Evolutionary conservation across 129 eudicot species (phyloP).

Genomic region (Helianthus tuberosus): DNA sequence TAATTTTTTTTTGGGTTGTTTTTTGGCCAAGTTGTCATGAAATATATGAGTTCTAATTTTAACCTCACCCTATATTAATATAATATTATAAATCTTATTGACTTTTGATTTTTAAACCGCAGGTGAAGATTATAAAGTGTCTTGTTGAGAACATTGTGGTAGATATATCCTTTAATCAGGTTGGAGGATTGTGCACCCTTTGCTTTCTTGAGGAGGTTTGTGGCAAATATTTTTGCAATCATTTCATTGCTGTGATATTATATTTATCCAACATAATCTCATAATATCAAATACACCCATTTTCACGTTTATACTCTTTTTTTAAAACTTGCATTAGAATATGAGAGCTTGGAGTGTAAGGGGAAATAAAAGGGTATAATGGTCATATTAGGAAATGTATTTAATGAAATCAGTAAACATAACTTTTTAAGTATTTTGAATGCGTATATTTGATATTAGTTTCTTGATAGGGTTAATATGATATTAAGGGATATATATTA

Average conservation of each 20-base stretch:
- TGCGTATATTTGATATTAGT: neutral
- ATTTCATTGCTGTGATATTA: neutral
- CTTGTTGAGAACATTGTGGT: slow-evolving; percentile 87
- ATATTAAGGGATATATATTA: neutral
- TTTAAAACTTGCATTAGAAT: neutral
- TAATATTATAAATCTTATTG: neutral
- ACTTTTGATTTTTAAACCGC: slow-evolving; percentile 19
- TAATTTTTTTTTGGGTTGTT: no score
- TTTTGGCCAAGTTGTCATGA: no score
- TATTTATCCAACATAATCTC: neutral
- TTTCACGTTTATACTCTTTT: neutral
- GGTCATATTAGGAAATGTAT: neutral
- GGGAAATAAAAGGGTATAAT: neutral
- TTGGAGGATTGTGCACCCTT: slow-evolving; percentile 88
- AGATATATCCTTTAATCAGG: slow-evolving; percentile 84
- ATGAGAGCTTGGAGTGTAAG: neutral
- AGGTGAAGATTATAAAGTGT: slow-evolving; percentile 89
- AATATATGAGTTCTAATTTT: no score
- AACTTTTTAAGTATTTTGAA: neutral
- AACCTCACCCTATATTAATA: no score
- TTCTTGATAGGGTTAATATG: neutral
- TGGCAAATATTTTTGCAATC: neutral
- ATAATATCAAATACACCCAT: neutral
- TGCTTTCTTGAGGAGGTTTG: slow-evolving; percentile 92
- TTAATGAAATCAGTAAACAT: neutral